Evolutionary conservation across 331 rosid species (phyloP).

Genomic region (Acacia concinna): DNA sequence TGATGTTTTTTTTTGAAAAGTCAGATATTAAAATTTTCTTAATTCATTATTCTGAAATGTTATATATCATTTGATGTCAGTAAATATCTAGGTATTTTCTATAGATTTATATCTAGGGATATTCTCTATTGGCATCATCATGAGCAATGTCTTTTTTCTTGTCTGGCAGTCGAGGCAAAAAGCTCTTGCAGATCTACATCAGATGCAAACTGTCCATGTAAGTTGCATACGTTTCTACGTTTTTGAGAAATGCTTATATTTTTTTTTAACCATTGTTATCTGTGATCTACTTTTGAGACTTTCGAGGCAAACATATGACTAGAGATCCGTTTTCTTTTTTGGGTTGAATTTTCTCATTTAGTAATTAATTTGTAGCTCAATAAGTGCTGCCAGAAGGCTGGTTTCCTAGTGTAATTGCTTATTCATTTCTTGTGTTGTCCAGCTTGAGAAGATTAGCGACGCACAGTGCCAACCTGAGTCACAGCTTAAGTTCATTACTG

Average conservation of each 20-base stretch:
- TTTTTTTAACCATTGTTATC: not conserved
- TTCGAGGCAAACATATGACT: not conserved
- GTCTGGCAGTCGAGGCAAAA: conserved; percentile 63
- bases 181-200: conserved; percentile 65
- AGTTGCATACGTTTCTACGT: conserved; percentile 9
- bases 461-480: conserved; percentile 62
- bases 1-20: not conserved
- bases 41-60: conserved; percentile 23
- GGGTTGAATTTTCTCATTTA: conserved; percentile 2
- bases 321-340: not conserved
- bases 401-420: conserved; percentile 1
- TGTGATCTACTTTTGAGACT: not conserved
- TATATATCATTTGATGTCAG: not conserved
- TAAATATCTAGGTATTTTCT: not conserved
- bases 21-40: not conserved
- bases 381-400: not conserved
- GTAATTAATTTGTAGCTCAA: not conserved
- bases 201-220: conserved; percentile 65
- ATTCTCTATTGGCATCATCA: not conserved
- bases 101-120: not conserved
- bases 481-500: conserved; percentile 64
- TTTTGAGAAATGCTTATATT: not conserved
- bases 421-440: conserved; percentile 14
- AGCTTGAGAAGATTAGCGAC: conserved; percentile 71
- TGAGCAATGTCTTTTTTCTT: not conserved